Evolutionary conservation across 2,329 filamentous ascomycete species (phyloP).

Genomic region (Hymenoscyphus occultus): DNA sequence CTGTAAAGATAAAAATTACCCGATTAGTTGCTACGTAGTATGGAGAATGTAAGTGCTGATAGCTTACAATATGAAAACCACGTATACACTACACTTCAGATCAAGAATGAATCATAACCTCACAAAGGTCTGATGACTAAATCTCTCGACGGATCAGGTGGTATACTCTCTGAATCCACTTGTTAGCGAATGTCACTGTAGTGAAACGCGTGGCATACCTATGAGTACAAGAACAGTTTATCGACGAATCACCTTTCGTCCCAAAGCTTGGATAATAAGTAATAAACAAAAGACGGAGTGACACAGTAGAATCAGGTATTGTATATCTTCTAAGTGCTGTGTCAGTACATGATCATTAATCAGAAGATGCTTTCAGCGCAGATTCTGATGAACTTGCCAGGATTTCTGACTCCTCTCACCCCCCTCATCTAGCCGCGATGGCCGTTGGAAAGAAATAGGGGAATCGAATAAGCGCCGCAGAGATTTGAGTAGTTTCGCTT

Average conservation of each 20-base stretch:
- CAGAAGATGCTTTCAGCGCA: not conserved
- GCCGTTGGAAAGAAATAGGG: not conserved
- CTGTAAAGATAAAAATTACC: not conserved
- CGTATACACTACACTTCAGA: not conserved
- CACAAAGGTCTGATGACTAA: not conserved
- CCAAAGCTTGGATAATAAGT: not conserved
- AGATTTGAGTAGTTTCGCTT: not conserved
- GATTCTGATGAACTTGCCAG: not conserved
- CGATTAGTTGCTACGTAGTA: not conserved
- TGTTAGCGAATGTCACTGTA: not conserved
- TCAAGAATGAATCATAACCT: not conserved
- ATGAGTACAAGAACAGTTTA: not conserved
- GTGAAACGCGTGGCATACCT: not conserved
- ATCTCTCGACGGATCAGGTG: not conserved
- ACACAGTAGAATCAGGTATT: not conserved
- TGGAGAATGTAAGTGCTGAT: not conserved
- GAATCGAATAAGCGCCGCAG: not conserved
- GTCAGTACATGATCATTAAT: not conserved
- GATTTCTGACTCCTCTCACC: not conserved
- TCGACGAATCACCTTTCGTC: not conserved
- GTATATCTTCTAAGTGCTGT: not conserved
- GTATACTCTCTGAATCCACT: not conserved
- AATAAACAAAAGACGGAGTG: not conserved
- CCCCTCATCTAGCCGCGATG: not conserved
- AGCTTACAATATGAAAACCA: not conserved